Evolutionary conservation across 257 asterid species (phyloP).

Genomic region (Coffea canephora): DNA sequence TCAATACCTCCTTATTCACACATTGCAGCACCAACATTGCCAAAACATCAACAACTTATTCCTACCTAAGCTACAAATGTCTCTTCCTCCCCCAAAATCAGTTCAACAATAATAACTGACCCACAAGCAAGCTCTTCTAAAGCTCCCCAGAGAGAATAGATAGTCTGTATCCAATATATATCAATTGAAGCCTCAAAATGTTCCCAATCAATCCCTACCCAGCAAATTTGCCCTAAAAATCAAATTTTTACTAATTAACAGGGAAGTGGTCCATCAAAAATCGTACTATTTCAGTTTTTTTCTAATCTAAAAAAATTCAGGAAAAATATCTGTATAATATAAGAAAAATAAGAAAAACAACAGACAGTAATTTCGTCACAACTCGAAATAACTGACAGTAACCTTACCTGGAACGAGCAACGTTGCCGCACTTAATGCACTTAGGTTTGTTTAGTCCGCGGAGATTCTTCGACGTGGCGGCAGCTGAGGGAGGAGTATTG

Average conservation of each 20-base stretch:
- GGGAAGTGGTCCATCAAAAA: neutral
- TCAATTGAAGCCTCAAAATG: neutral
- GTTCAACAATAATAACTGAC: neutral
- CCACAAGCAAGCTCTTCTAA: neutral
- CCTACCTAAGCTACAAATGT: neutral
- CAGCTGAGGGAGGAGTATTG: conserved; percentile 9
- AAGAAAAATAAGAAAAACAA: neutral
- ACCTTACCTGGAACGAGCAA: conserved; percentile 89
- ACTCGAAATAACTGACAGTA: neutral
- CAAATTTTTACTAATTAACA: neutral
- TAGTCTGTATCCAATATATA: neutral
- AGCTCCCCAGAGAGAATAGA: neutral
- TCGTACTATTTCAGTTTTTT: neutral
- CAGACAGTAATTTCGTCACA: neutral
- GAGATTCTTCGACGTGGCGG: conserved; percentile 51
- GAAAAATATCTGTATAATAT: neutral
- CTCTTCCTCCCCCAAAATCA: neutral
- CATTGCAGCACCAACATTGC: neutral
- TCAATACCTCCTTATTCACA: neutral
- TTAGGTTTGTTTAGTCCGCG: conserved; percentile 97
- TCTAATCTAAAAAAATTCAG: neutral
- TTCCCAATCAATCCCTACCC: neutral
- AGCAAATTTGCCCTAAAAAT: neutral
- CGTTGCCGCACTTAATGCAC: conserved; percentile 97
- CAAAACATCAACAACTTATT: neutral